Conservation (phyloP, 2,329 filamentous ascomycete genomes). For the Clarireedia monteithiana region DNA sequence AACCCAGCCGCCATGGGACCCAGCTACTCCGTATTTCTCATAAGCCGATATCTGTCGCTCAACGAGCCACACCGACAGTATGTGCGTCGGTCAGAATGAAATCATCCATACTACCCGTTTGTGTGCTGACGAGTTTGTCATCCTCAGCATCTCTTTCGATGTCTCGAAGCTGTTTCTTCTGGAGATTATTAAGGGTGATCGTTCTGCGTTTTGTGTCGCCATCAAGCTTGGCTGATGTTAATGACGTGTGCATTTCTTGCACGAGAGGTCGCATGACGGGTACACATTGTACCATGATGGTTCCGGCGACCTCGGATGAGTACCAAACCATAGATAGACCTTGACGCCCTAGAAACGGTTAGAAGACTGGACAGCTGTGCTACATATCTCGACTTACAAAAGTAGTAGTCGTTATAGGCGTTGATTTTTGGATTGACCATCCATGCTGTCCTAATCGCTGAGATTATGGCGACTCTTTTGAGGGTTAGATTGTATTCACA, state of each 20-base stretch:
- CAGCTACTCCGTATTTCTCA: too few relatives aligned
- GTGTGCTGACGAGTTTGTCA: too few relatives aligned
- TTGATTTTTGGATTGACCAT: constrained; percentile 37
- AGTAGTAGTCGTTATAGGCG: constrained; percentile 38
- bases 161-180: background rate
- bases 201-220: background rate
- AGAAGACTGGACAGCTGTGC: background rate
- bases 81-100: too few relatives aligned
- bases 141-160: too few relatives aligned
- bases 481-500: background rate
- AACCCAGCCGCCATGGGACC: too few relatives aligned
- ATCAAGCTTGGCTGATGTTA: constrained; percentile 25
- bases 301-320: constrained; percentile 44
- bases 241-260: constrained; percentile 33
- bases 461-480: constrained; percentile 37
- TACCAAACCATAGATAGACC: constrained; percentile 39
- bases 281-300: constrained; percentile 47
- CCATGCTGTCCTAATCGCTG: constrained; percentile 41
- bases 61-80: too few relatives aligned
- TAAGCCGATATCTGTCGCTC: too few relatives aligned
- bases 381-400: constrained; percentile 27
- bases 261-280: constrained; percentile 43
- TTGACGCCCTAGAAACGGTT: constrained; percentile 30
- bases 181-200: background rate
- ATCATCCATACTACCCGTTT: too few relatives aligned